Evolutionary conservation across 176 grass and related monocot genomes (phyloP).

Genomic region (Chrysopogon serrulatus): DNA sequence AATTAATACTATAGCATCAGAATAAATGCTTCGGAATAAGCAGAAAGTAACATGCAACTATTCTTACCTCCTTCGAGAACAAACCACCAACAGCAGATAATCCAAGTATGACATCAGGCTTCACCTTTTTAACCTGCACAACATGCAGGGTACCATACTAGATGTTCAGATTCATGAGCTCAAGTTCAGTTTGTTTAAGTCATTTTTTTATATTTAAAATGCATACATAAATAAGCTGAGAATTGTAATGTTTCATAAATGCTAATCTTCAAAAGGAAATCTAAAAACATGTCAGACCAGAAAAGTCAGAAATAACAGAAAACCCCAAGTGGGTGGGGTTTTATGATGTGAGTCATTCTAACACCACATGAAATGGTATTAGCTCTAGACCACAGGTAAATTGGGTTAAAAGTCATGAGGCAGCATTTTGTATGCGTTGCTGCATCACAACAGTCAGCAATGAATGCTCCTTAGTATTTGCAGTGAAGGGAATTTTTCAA

Average conservation of each 20-base stretch:
- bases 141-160: slow-evolving; percentile 8
- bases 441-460: background rate
- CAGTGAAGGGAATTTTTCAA: background rate
- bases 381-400: slow-evolving; percentile 14
- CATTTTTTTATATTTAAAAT: slow-evolving; percentile 18
- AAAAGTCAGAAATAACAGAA: background rate
- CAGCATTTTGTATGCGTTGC: background rate
- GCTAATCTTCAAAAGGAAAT: background rate
- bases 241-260: slow-evolving; percentile 5
- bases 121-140: slow-evolving; percentile 91
- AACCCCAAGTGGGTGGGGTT: background rate
- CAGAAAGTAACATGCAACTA: slow-evolving; percentile 8
- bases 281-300: background rate
- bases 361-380: background rate
- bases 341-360: slow-evolving; percentile 3
- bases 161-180: slow-evolving; percentile 3
- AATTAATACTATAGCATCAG: background rate
- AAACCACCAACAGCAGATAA: slow-evolving; percentile 98
- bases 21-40: slow-evolving; percentile 12
- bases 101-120: slow-evolving; percentile 97
- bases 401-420: background rate
- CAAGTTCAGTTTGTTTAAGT: slow-evolving; percentile 14
- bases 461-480: slow-evolving; percentile 2
- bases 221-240: background rate
- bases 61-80: slow-evolving; percentile 83